These are phyloP conservation scores for Arabidopsis thaliana DNA, from an alignment of 345 rosid genomes.

Conservation along the genomic window DNA sequence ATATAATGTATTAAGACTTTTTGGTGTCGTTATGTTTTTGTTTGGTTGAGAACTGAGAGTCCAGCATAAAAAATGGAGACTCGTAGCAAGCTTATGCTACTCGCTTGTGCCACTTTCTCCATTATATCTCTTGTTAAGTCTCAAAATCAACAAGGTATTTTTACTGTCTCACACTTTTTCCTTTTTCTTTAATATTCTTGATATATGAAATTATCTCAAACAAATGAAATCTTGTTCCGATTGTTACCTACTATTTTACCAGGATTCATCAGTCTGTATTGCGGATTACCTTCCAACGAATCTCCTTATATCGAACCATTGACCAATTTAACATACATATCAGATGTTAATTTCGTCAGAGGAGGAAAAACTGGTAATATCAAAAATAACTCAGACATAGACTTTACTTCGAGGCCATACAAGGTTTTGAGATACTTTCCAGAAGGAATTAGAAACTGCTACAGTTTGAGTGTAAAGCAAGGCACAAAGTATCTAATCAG, in stretches of 20 bases:
- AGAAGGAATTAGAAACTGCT: no score
- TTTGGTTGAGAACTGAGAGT: conserved; percentile 2
- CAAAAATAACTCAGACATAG: no score
- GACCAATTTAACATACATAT: no score
- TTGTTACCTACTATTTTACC: neutral
- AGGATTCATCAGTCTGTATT: conserved; percentile 19
- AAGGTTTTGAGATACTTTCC: no score
- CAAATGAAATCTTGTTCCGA: neutral
- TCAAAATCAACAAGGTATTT: conserved; percentile 40
- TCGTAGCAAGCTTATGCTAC: conserved; percentile 2
- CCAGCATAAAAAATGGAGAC: conserved; percentile 11
- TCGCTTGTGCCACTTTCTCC: conserved; percentile 3
- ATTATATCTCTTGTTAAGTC: conserved; percentile 17
- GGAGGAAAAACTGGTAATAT: no score
- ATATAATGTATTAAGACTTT: conserved; percentile 12
- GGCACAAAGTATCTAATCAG: no score
- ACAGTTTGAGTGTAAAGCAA: no score
- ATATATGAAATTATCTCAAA: neutral
- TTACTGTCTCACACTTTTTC: neutral
- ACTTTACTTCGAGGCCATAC: no score
- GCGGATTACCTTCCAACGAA: no score
- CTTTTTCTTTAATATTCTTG: neutral
- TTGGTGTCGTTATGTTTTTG: neutral
- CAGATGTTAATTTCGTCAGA: no score
- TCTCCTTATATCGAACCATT: no score